These are phyloP conservation scores for Arxiozyma bovina DNA, from an alignment of 1,139 yeast species.

Conservation along the genomic window DNA sequence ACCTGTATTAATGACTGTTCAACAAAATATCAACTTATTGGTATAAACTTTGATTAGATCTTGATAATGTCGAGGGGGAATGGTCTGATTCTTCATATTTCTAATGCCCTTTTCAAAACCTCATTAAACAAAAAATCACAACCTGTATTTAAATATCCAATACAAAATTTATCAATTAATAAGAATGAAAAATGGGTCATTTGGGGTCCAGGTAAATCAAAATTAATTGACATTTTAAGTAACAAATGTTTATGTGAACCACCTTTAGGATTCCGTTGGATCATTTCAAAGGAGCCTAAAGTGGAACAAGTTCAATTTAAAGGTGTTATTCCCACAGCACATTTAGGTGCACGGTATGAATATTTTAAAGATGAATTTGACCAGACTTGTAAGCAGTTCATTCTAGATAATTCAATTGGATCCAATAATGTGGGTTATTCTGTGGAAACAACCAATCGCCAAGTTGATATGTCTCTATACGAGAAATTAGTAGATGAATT, in stretches of 20 bases:
- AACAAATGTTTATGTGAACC: constrained; percentile 25
- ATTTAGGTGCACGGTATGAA: constrained; percentile 84
- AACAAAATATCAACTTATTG: too few species aligned
- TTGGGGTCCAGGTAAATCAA: constrained; percentile 28
- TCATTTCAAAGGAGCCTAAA: constrained; percentile 10
- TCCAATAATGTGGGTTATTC: constrained; percentile 23
- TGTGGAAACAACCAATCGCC: constrained; percentile 23
- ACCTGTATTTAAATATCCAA: constrained; percentile 22
- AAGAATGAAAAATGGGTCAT: constrained; percentile 28
- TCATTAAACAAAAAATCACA: constrained; percentile 19
- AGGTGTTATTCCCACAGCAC: constrained; percentile 61
- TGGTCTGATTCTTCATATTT: constrained; percentile 11
- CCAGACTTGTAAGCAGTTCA: constrained; percentile 57
- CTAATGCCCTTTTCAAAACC: constrained; percentile 23
- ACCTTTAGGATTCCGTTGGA: constrained; percentile 19
- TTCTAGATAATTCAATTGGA: constrained; percentile 34
- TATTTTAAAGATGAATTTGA: constrained; percentile 77
- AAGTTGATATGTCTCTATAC: constrained; percentile 33
- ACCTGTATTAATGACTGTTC: too few species aligned
- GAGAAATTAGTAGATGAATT: constrained; percentile 41
- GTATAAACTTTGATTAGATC: not conserved
- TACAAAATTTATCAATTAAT: constrained; percentile 25
- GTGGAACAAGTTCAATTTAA: constrained; percentile 49
- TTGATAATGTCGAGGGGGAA: not conserved
- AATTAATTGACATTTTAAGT: constrained; percentile 21